Conservation (phyloP, 164 flowering plant genomes). For the Piper betle region DNA sequence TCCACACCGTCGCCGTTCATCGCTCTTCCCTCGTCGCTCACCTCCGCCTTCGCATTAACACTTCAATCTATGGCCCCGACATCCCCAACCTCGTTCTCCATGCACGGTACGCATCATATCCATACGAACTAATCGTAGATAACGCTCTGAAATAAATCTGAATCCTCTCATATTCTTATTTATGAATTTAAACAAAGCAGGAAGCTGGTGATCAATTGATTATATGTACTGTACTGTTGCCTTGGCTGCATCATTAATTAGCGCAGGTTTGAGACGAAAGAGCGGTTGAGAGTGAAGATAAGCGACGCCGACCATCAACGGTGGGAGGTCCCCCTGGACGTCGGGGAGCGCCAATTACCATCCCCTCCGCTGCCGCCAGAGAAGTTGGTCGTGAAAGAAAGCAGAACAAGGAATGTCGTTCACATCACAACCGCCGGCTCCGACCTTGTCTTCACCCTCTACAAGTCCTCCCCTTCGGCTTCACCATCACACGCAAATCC, state of each 20-base stretch:
- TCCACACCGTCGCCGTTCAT: constrained; percentile 12
- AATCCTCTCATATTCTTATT: background rate
- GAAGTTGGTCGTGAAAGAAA: constrained; percentile 4
- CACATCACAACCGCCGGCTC: constrained; percentile 11
- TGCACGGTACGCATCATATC: background rate
- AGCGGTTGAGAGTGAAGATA: constrained; percentile 39
- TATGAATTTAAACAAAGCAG: too few species aligned
- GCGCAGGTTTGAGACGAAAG: constrained; percentile 44
- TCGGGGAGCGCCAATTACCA: constrained; percentile 28
- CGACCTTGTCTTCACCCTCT: constrained; percentile 18
- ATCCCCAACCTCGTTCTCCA: constrained; percentile 24
- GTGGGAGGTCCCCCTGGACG: constrained; percentile 58
- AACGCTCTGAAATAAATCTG: background rate
- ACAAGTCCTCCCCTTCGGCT: constrained; percentile 9
- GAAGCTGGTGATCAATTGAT: too few species aligned
- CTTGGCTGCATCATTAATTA: too few species aligned
- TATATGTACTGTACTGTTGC: too few species aligned
- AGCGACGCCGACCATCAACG: constrained; percentile 39
- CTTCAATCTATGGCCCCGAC: constrained; percentile 35
- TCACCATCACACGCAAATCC: constrained; percentile 16
- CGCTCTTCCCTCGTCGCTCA: constrained; percentile 21
- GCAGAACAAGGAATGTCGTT: background rate
- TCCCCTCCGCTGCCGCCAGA: constrained; percentile 6
- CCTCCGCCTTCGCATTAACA: constrained; percentile 16
- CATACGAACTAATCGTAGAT: background rate